Evolutionary conservation across 2,329 filamentous ascomycete species (phyloP), one percentile per base, ranked within the genome.

Genomic region (Berkeleyomyces basicola): DNA sequence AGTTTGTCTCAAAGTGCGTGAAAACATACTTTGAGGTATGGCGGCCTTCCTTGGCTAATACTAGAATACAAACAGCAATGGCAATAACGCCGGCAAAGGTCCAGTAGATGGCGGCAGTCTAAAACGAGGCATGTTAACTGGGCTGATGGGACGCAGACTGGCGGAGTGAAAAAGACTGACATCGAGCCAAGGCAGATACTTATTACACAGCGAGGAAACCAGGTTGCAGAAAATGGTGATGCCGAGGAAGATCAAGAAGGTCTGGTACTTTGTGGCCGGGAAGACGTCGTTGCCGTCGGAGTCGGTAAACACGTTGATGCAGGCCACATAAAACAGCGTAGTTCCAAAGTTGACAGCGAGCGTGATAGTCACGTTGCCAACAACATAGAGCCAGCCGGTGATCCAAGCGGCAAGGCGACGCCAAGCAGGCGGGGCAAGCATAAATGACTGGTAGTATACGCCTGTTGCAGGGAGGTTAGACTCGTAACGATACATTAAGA

Each of bases 271-370:
- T 51, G 76, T 77, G 55, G 74, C 78, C 2, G 71, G 71, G 58
- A 81, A 73, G 64, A 82, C 70, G 9, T 70, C 73, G 9, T 72
- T 70, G 51, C 75, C 78, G 4, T 73, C 71, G 43, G 73, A 70
- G 2, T 72, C 71, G 62, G 79, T 74, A 64, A 82, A 83, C 43
- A 83, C 77, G 64, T 82, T 80, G 71, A 83, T 70, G 68, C 78
- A 81, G 11, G 74, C 77, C 63, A 81, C 76, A 64, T 81, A 72
- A 71, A 82, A 79, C 67, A 90, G 81, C 0, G 84, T 86, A 3
- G 87, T 89, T 5, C 86, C 87, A 68, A 90, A 90, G 75, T 88
- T 88, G 70, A 90, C 86, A n/a, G 86, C 81, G n/a, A 90, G 77
- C 0, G 87, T 90, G 67, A 91, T 91, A 67, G 85, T 89, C 71